phyloP scores from a whole-genome alignment of 148 eudicot genomes.

The Pouteria glomerata region DNA sequence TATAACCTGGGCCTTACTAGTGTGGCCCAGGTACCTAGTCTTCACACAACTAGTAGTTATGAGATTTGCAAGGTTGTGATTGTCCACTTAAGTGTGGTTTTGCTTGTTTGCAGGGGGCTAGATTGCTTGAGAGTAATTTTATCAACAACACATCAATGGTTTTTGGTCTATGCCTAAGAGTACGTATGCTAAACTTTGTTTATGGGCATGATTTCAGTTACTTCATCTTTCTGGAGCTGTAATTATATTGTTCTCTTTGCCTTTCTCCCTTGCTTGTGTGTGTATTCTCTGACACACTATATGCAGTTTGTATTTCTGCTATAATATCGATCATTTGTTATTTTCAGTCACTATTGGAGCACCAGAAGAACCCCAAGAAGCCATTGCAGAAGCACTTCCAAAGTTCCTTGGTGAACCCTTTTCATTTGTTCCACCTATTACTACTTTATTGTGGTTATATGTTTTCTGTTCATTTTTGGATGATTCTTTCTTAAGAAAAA shows the following conservation, averaged over 20 bases:
- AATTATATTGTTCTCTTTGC: too few relatives aligned
- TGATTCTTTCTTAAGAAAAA: too few relatives aligned
- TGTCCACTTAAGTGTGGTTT: too few relatives aligned
- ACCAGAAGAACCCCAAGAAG: constrained; percentile 88
- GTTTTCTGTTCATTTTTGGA: not conserved
- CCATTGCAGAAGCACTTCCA: constrained; percentile 87
- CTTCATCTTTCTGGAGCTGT: not conserved
- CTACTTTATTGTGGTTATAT: not conserved
- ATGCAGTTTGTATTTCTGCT: not conserved
- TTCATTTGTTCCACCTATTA: constrained; percentile 7
- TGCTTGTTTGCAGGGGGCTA: constrained; percentile 68
- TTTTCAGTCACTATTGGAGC: constrained; percentile 82
- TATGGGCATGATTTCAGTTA: not conserved
- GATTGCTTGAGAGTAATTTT: constrained; percentile 84
- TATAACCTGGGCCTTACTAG: too few relatives aligned
- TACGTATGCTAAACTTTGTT: constrained; percentile 28
- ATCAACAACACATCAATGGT: constrained; percentile 98
- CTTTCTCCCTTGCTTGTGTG: not conserved
- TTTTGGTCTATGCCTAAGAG: constrained; percentile 81
- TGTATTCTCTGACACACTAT: not conserved
- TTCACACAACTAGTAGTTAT: too few relatives aligned
- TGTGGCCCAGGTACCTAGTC: too few relatives aligned
- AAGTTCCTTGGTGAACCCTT: constrained; percentile 62
- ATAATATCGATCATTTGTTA: not conserved
- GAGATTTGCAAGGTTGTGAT: too few relatives aligned